Percentiles rank a stretch among this genome's conserved stretches.
Conservation (phyloP, 768 basidiomycete genomes). For the Auricularia heimuer region DNA sequence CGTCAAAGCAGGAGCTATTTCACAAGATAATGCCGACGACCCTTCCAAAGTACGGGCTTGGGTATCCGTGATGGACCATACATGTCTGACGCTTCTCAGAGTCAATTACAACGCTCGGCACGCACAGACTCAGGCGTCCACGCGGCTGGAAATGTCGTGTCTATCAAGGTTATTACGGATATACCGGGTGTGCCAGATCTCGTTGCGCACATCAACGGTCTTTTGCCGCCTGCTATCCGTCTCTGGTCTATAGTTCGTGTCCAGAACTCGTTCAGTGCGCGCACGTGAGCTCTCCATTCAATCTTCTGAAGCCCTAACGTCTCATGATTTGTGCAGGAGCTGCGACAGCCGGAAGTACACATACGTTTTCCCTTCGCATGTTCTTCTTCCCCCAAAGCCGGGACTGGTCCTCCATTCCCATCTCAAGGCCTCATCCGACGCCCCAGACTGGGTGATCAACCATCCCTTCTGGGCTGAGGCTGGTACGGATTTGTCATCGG, state of each 20-base stretch:
- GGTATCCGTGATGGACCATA: not conserved
- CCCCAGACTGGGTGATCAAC: conserved; percentile 10
- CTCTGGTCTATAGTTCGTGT: conserved; percentile 75
- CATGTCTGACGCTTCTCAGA: conserved; percentile 33
- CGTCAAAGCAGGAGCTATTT: conserved; percentile 86
- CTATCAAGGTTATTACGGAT: conserved; percentile 76
- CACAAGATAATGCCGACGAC: conserved; percentile 85
- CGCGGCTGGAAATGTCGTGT: conserved; percentile 89
- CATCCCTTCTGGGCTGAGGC: conserved; percentile 56
- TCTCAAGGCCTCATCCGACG: conserved; percentile 30
- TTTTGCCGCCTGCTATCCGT: conserved; percentile 84
- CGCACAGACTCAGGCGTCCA: conserved; percentile 97
- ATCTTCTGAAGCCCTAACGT: not conserved
- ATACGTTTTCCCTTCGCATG: conserved; percentile 91
- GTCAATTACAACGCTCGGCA: conserved; percentile 78
- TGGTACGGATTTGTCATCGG: conserved; percentile 28
- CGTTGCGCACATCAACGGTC: conserved; percentile 65
- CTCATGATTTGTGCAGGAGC: conserved; percentile 35
- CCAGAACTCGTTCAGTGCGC: conserved; percentile 76
- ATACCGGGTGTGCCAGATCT: conserved; percentile 66
- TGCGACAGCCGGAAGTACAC: conserved; percentile 98
- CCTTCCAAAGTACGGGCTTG: conserved; percentile 58
- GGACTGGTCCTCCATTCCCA: conserved; percentile 39
- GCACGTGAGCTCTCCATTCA: conserved; percentile 36
- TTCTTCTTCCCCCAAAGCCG: conserved; percentile 84